These are phyloP conservation scores for Scorias spongiosa DNA, from an alignment of 2,329 filamentous ascomycete species.

Conservation along the genomic window DNA sequence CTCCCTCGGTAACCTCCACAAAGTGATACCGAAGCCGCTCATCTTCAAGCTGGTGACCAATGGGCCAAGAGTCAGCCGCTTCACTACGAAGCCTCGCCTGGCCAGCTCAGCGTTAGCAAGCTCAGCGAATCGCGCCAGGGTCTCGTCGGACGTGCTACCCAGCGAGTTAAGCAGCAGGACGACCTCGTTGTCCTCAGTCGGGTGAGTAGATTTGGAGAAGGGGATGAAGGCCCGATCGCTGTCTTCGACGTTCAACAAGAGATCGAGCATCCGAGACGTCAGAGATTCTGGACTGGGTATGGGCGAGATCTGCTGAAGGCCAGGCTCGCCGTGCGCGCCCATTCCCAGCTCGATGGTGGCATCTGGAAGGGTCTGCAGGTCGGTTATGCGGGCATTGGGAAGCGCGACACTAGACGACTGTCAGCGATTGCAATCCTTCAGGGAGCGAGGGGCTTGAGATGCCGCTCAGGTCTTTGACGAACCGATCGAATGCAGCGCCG, in stretches of 20 bases:
- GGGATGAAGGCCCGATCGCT: conserved; percentile 22
- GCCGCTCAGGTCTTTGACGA: conserved; percentile 1
- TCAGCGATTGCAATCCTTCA: conserved; percentile 2
- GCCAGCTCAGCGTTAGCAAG: conserved; percentile 16
- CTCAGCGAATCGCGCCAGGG: conserved; percentile 21
- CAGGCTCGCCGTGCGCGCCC: conserved; percentile 53
- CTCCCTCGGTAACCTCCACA: conserved; percentile 20
- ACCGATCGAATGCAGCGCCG: conserved; percentile 22
- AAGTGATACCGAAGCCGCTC: conserved; percentile 23
- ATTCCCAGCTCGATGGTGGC: conserved; percentile 49
- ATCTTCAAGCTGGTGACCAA: conserved; percentile 24
- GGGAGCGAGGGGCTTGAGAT: neutral
- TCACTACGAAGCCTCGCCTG: conserved; percentile 18
- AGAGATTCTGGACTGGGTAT: conserved; percentile 19
- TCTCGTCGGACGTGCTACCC: conserved; percentile 22
- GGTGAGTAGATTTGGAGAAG: conserved; percentile 17
- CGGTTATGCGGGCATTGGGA: conserved; percentile 40
- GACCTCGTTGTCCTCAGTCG: conserved; percentile 17
- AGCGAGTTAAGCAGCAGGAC: conserved; percentile 22
- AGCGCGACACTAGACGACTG: conserved; percentile 16
- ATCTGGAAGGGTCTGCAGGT: conserved; percentile 38
- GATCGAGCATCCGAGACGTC: conserved; percentile 21
- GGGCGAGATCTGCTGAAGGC: conserved; percentile 39
- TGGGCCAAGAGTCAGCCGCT: conserved; percentile 19
- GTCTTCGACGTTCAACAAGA: conserved; percentile 20